Conservation (phyloP, 2,329 filamentous ascomycete species). For the Cryphonectria nitschkei region DNA sequence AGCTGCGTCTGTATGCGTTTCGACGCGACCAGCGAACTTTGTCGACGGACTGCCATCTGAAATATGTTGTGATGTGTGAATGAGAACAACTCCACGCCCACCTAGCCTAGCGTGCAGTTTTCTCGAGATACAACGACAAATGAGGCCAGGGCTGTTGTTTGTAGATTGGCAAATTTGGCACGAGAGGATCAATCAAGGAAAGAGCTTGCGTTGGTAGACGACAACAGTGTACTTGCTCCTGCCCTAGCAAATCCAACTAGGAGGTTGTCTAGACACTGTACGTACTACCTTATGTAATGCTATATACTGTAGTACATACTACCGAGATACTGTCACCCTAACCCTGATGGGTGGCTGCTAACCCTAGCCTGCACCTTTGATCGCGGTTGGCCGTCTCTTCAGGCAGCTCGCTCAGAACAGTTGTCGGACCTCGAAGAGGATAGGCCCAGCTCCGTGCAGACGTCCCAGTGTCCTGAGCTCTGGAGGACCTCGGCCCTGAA, state of each 20-base stretch:
- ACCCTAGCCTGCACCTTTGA: neutral
- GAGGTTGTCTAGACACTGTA: neutral
- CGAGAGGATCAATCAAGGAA: neutral
- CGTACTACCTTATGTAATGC: neutral
- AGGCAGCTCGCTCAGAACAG: neutral
- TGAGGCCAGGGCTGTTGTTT: neutral
- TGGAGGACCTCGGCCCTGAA: neutral
- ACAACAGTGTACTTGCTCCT: neutral
- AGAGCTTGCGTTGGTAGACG: neutral
- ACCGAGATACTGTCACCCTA: neutral
- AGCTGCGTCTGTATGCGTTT: constrained; percentile 21
- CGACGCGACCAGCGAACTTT: constrained; percentile 23
- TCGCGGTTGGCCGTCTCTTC: neutral
- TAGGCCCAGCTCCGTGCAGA: neutral
- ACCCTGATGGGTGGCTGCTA: neutral
- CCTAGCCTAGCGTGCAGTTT: neutral
- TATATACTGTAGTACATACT: neutral
- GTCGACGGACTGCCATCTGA: constrained; percentile 18
- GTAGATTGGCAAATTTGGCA: neutral
- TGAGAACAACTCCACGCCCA: neutral
- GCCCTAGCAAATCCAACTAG: neutral
- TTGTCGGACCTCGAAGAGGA: neutral
- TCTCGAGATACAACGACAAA: neutral
- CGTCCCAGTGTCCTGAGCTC: neutral
- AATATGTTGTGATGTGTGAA: neutral